Evolutionary conservation across 1,139 yeast genomes (phyloP), one percentile per base, ranked within the genome.

Genomic region (Debaryomyces coudertii): DNA sequence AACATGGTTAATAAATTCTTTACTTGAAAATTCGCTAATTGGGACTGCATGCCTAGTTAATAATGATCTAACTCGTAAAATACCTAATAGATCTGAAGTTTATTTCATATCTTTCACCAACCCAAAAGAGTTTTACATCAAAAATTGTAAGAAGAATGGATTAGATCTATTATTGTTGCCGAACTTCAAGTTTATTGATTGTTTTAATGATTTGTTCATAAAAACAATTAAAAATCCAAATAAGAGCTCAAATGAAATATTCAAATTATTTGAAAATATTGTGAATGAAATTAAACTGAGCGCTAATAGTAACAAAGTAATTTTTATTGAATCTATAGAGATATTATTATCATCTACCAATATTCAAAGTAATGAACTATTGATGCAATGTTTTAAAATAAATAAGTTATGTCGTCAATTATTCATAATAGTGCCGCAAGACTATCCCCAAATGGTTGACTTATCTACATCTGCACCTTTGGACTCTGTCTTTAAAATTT

Each of bases 1-100:
- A 1, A 61, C 79, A 4, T 88, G 95, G 95, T 66, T 87, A 28
- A 59, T 80, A 5, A 76, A 69, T 34, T 68, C 79, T 2, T 55
- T 80, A 28, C 61, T 79, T 7, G 83, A 79, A 54, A 75, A 68
- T 49, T 60, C 75, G 11, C 50, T 79, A 14, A 53, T 57, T 9
- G 80, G 80, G 2, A 73, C 76, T 2, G 73, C 79, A 8, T 59
- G 58, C 16, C 56, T 64, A 46, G 66, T 71, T 18, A 72, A 70
- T 55, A 55, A 68, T 49, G 72, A 76, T 52, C 54, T 71, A 40
- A 53, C 52, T 12, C 55, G 46, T 23, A 59, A 58, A 44, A 46
- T 36, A 3, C 44, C 54, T 1, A 50, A 51, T 14, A 53, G 71
- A 47, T 47, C 65, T 4, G 66, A 67, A 27, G 80, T 78, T 1